These are phyloP conservation scores for Dryas integrifolia DNA, from an alignment of 331 rosid species.

Conservation along the genomic window DNA sequence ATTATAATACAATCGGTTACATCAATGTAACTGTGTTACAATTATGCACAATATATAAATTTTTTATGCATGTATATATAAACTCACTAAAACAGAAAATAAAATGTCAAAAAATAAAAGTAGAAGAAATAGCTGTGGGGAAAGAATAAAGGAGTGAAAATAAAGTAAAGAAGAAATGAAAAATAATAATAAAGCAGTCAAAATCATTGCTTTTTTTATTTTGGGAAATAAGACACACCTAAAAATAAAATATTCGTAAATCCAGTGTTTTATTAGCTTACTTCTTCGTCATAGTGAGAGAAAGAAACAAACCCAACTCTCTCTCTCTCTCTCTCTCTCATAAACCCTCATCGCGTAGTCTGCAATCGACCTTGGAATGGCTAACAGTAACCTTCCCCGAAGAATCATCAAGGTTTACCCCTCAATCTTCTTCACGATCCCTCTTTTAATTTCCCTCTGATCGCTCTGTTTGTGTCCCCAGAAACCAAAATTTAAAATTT, in stretches of 20 bases:
- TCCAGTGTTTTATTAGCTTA: background rate
- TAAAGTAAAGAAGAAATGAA: background rate
- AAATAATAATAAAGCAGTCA: background rate
- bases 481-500: background rate
- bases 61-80: too few species aligned
- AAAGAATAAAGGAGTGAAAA: background rate
- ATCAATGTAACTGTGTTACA: too few species aligned
- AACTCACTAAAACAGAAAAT: too few species aligned
- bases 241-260: constrained; percentile 2
- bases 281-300: constrained; percentile 24
- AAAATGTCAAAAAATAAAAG: too few species aligned
- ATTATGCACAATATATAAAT: too few species aligned
- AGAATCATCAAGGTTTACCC: constrained; percentile 86
- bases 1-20: too few species aligned
- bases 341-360: constrained; percentile 50
- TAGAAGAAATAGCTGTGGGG: too few species aligned
- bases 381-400: constrained; percentile 96
- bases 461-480: constrained; percentile 28
- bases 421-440: constrained; percentile 41
- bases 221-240: background rate
- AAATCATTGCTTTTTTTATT: background rate
- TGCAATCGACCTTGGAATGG: constrained; percentile 70
- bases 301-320: constrained; percentile 28
- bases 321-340: constrained; percentile 25
- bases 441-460: constrained; percentile 37